phyloP scores from a whole-genome alignment of 441 rosid species.

The Arabidopsis hybrid region DNA sequence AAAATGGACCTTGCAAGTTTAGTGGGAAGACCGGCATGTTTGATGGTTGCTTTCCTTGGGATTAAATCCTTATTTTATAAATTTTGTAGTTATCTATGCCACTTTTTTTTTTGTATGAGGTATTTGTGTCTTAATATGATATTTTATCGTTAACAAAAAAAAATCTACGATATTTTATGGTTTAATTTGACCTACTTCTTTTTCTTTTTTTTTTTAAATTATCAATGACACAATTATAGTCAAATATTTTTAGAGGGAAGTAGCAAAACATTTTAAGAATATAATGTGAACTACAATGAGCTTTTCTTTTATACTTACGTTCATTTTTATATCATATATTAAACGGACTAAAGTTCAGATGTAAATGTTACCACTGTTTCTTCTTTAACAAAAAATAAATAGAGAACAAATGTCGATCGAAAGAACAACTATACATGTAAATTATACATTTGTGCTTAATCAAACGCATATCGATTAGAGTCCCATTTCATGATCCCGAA shows the following conservation, averaged over 20 bases:
- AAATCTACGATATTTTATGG: no score
- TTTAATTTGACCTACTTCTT: no score
- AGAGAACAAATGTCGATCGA: no score
- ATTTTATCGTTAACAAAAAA: no score
- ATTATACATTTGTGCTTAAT: neutral
- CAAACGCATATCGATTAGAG: neutral
- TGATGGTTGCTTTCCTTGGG: slow-evolving; percentile 33
- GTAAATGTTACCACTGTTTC: no score
- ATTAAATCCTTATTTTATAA: neutral
- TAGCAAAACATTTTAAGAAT: neutral
- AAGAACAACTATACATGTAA: neutral
- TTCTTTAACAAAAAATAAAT: no score
- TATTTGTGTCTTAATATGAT: no score
- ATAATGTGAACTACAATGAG: neutral
- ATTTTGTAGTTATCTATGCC: neutral
- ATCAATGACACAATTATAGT: neutral
- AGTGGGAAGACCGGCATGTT: neutral
- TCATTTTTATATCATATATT: neutral
- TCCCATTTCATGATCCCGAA: neutral
- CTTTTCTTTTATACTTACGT: neutral
- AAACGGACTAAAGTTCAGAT: no score
- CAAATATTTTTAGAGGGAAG: neutral
- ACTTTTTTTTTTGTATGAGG: no score
- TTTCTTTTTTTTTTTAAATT: neutral
- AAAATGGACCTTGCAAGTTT: slow-evolving; percentile 30